Conservation (phyloP, 805 yeast genomes). For the Metschnikowia santaceciliae region DNA sequence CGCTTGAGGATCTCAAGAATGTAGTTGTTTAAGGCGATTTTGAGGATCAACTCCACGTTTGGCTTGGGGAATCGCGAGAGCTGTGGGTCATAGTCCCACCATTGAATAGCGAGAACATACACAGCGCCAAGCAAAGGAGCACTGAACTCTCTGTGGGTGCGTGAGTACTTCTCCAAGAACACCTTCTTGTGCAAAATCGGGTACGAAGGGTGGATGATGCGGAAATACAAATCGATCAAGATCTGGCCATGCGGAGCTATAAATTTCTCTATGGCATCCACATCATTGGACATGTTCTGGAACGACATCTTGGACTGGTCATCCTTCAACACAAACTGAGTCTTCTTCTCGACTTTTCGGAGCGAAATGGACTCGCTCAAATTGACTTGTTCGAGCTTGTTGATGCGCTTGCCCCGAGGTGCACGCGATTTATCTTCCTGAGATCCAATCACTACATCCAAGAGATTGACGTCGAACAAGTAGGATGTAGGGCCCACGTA, state of each 20-base stretch:
- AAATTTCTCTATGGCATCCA: constrained; percentile 77
- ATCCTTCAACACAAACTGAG: constrained; percentile 74
- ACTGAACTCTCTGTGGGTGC: constrained; percentile 88
- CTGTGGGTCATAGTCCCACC: constrained; percentile 90
- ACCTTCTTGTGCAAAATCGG: constrained; percentile 91
- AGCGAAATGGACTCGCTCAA: constrained; percentile 62
- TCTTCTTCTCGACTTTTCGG: constrained; percentile 73
- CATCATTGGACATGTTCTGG: constrained; percentile 66
- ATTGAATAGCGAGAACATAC: constrained; percentile 80
- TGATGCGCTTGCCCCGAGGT: constrained; percentile 21
- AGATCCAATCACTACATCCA: constrained; percentile 52
- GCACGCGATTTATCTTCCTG: constrained; percentile 19
- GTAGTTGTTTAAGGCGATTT: constrained; percentile 57
- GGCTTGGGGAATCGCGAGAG: constrained; percentile 77
- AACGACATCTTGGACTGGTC: constrained; percentile 73
- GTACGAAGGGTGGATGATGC: constrained; percentile 84
- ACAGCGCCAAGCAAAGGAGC: constrained; percentile 91
- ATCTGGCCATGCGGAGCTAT: constrained; percentile 92
- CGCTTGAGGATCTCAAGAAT: constrained; percentile 75
- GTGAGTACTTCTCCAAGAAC: constrained; percentile 81
- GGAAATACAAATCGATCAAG: constrained; percentile 73
- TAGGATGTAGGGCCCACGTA: constrained; percentile 83
- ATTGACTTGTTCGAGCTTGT: constrained; percentile 74
- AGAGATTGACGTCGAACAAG: constrained; percentile 66
- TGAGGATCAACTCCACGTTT: constrained; percentile 48